A percentile compares a stretch with the other conserved stretches of the same genome.
Evolutionary conservation across 1,284 basidiomycete genomes (phyloP).

Genomic region (Sanghuangporus weigelae): DNA sequence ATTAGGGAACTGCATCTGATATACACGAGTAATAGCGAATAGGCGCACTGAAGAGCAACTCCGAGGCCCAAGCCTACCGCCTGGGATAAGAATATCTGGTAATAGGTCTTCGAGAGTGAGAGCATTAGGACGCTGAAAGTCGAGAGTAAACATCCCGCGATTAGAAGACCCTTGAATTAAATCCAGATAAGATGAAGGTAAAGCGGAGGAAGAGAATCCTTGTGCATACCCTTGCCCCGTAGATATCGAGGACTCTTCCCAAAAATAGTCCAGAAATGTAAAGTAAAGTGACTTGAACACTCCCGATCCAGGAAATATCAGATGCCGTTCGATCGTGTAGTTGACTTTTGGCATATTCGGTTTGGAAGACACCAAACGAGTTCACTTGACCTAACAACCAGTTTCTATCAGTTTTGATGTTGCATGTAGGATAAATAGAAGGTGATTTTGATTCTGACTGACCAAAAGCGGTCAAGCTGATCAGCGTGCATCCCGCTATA

Average conservation of each 20-base stretch:
- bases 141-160: slow-evolving; percentile 15
- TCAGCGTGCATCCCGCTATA: slow-evolving; percentile 15
- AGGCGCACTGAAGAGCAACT: slow-evolving; percentile 17
- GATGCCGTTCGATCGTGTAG: slow-evolving; percentile 14
- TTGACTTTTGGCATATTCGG: slow-evolving; percentile 16
- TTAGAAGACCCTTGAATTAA: slow-evolving; percentile 11
- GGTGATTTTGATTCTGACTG: neutral
- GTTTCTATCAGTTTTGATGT: neutral
- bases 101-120: slow-evolving; percentile 16
- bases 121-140: slow-evolving; percentile 18
- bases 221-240: slow-evolving; percentile 14
- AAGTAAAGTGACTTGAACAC: slow-evolving; percentile 16
- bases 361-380: slow-evolving; percentile 19
- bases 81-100: slow-evolving; percentile 19
- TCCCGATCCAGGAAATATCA: slow-evolving; percentile 20
- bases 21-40: neutral
- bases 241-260: slow-evolving; percentile 16
- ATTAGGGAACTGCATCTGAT: neutral
- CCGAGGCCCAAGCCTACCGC: slow-evolving; percentile 15
- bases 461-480: slow-evolving; percentile 19
- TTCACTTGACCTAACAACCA: slow-evolving; percentile 15
- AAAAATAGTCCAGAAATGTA: slow-evolving; percentile 17
- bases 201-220: neutral
- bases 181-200: neutral
- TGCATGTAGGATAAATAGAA: neutral